These are phyloP conservation scores for Dendrocalamus sinicus DNA, from an alignment of 176 grass and related monocot genomes.

Conservation along the genomic window DNA sequence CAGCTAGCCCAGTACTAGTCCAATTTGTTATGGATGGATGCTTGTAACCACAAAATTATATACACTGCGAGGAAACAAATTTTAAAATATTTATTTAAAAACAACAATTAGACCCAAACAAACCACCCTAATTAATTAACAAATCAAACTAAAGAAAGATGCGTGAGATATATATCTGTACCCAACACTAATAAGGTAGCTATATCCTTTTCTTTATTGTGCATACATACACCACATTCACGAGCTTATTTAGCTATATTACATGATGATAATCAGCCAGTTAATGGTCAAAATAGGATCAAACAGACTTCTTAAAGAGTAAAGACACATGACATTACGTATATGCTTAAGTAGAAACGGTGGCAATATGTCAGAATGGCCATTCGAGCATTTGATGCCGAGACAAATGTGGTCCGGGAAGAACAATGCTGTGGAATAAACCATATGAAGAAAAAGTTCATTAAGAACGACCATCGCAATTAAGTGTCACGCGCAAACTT, in stretches of 20 bases:
- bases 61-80: not conserved
- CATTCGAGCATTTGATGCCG: constrained; percentile 48
- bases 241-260: not conserved
- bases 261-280: not conserved
- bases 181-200: not conserved
- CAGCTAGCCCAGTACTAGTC: too few species aligned
- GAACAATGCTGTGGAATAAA: constrained; percentile 40
- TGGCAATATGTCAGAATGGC: constrained; percentile 18
- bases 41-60: not conserved
- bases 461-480: not conserved
- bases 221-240: not conserved
- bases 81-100: not conserved
- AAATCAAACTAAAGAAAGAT: not conserved
- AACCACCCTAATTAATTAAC: not conserved
- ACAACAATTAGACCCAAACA: not conserved
- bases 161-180: not conserved
- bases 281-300: not conserved
- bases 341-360: constrained; percentile 12
- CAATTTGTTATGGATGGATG: not conserved
- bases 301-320: not conserved
- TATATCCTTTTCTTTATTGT: constrained; percentile 2
- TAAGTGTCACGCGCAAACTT: not conserved
- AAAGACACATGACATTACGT: not conserved
- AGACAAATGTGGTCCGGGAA: constrained; percentile 44
- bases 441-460: not conserved